Evolutionary conservation across 164 flowering plant genomes (phyloP), one percentile per base, ranked within the genome.

Genomic region (Vitis riparia): DNA sequence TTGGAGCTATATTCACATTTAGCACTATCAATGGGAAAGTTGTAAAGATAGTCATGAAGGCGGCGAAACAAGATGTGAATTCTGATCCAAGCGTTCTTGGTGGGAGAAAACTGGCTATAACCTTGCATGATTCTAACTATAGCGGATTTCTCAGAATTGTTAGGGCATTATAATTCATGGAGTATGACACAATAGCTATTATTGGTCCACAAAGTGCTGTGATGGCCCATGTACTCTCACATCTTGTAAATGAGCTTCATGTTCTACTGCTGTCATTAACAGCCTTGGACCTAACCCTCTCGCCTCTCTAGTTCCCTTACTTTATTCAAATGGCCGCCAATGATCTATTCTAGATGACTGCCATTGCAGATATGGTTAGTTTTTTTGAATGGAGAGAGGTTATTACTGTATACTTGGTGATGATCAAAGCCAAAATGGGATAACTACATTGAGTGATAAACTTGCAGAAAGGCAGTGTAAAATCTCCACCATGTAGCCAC

Each of bases 51-150:
- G 92, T 93, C 44, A 86, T 89, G 81, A 68, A 82, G 37, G 91
- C 92, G 56, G 97, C 94, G 27, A 82, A 83, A 62, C 61, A 79
- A 16, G 97, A 91, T 73, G 76, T 91, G 6, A 89, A 91, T 72
- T 78, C 92, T 16, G 82, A 86, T 75, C 80, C 86, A 1, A 77
- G 63, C 61, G 8, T 91, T 70, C 89, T 91, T 9, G 80, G 82
- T 10, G 94, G 90, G 32, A 73, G 73, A 11, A 88, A 83, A 72
- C 63, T 91, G 47, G 58, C 55, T 15, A 77, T 86, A 62, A 63
- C 76, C 10, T 10, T 82, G 48, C 84, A 85, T 63, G 89, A 89
- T 69, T 76, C 88, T 48, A 91, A 91, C 63, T 75, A 55, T 74
- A 91, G 87, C 62, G 88, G 86, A 58, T 91, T 91, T 75, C 72